Conservation (phyloP, 257 asterid species). For the Thymus quinquecostatus region DNA sequence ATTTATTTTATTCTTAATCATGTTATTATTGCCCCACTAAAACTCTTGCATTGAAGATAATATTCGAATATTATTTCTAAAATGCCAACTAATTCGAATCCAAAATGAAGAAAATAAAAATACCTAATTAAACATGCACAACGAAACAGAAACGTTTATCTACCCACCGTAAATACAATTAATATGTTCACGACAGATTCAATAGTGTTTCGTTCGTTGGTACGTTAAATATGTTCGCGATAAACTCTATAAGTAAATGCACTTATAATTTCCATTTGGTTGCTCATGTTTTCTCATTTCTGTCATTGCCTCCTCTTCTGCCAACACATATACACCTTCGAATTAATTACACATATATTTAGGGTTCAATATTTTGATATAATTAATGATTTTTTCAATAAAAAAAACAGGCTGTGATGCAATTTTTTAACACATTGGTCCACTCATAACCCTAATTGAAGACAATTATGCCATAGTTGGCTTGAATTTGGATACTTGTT, state of each 20-base stretch:
- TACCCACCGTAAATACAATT: too few species aligned
- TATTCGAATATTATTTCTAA: too few species aligned
- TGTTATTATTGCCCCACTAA: too few species aligned
- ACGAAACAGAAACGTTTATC: not conserved
- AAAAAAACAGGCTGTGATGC: constrained; percentile 21
- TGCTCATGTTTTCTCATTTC: not conserved
- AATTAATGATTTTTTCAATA: too few species aligned
- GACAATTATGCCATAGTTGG: constrained; percentile 35
- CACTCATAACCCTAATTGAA: constrained; percentile 39
- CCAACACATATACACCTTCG: constrained; percentile 9
- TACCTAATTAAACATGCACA: not conserved
- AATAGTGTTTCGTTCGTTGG: too few species aligned
- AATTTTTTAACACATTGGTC: constrained; percentile 35
- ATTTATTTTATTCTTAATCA: too few species aligned
- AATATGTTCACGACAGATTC: too few species aligned
- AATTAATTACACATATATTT: constrained; percentile 3
- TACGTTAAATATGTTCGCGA: too few species aligned
- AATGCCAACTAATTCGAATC: too few species aligned
- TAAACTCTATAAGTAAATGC: too few species aligned
- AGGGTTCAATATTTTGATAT: not conserved
- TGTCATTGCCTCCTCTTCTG: constrained; percentile 13
- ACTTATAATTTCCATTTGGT: not conserved
- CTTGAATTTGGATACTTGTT: constrained; percentile 17
- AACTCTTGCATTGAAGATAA: too few species aligned
- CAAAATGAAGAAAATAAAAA: too few species aligned